Evolutionary conservation across 139 green algal species (phyloP).

Genomic region (Parachlorella kessleri): DNA sequence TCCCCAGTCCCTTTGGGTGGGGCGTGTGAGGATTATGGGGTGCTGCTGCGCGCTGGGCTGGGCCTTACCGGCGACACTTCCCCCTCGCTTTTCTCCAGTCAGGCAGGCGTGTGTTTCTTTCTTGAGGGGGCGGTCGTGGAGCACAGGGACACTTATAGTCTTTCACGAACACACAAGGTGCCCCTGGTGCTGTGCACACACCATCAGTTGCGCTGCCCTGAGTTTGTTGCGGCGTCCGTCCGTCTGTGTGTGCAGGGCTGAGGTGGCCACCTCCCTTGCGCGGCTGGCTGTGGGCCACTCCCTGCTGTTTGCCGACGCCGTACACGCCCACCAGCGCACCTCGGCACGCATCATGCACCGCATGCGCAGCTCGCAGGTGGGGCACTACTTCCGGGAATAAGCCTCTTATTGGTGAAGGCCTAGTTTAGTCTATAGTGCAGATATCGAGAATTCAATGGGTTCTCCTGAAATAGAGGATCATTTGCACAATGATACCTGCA

Average conservation of each 20-base stretch:
- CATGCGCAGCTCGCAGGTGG: not conserved
- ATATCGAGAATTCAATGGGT: too few species aligned
- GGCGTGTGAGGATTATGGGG: not conserved
- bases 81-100: too few species aligned
- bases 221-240: too few species aligned
- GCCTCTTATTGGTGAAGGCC: too few species aligned
- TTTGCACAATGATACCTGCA: too few species aligned
- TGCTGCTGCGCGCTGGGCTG: not conserved
- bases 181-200: not conserved
- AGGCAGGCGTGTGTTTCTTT: not conserved
- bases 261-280: constrained; percentile 77
- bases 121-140: not conserved
- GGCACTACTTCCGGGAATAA: too few species aligned
- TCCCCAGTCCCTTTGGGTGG: too few species aligned
- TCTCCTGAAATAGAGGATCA: too few species aligned
- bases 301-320: constrained; percentile 52
- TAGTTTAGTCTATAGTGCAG: too few species aligned
- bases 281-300: constrained; percentile 68
- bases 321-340: constrained; percentile 42
- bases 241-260: constrained; percentile 69
- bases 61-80: too few species aligned
- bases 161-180: too few species aligned
- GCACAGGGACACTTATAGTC: too few species aligned
- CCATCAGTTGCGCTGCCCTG: not conserved
- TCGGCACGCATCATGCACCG: constrained; percentile 27